Evolutionary conservation across 2,329 filamentous ascomycete species (phyloP).

Genomic region (Tolypocladium inflatum): DNA sequence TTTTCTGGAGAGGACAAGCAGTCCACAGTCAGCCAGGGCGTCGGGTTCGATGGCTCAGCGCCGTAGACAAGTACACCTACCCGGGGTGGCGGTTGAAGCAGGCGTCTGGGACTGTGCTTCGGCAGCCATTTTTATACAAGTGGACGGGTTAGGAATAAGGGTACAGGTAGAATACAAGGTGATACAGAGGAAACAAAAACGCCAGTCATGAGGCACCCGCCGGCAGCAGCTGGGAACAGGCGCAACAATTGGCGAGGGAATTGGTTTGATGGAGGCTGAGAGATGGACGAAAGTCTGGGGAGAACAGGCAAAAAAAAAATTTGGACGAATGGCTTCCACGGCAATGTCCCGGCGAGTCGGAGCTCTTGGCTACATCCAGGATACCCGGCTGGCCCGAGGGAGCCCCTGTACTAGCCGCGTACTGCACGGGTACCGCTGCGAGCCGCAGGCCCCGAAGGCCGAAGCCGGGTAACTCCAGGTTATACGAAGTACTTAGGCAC

Average conservation of each 20-base stretch:
- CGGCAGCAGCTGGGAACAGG: constrained; percentile 13
- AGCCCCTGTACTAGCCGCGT: background rate
- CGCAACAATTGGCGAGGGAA: constrained; percentile 4
- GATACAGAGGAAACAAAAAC: constrained; percentile 9
- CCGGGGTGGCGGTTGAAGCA: constrained; percentile 14
- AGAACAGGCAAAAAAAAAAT: constrained; percentile 18
- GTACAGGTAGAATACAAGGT: constrained; percentile 8
- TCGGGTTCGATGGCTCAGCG: background rate
- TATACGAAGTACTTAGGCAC: constrained; percentile 1
- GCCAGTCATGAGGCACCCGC: constrained; percentile 17
- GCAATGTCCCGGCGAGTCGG: constrained; percentile 17
- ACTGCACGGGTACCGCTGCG: constrained; percentile 1
- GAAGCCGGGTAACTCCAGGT: background rate
- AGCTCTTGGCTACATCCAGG: constrained; percentile 2
- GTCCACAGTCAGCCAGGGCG: constrained; percentile 1
- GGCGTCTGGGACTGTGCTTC: constrained; percentile 10
- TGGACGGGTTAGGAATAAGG: constrained; percentile 3
- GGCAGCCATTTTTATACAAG: constrained; percentile 20
- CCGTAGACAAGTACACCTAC: constrained; percentile 3
- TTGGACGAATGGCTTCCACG: constrained; percentile 14
- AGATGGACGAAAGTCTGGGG: constrained; percentile 10
- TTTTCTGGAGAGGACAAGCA: constrained; percentile 2
- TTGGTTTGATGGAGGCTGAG: constrained; percentile 10
- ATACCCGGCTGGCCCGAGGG: background rate
- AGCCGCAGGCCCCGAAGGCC: constrained; percentile 3